Percentiles rank a stretch among this genome's conserved stretches.
These are phyloP conservation scores for Sutorius eximius DNA, from an alignment of 1,284 basidiomycete species.

Conservation along the genomic window DNA sequence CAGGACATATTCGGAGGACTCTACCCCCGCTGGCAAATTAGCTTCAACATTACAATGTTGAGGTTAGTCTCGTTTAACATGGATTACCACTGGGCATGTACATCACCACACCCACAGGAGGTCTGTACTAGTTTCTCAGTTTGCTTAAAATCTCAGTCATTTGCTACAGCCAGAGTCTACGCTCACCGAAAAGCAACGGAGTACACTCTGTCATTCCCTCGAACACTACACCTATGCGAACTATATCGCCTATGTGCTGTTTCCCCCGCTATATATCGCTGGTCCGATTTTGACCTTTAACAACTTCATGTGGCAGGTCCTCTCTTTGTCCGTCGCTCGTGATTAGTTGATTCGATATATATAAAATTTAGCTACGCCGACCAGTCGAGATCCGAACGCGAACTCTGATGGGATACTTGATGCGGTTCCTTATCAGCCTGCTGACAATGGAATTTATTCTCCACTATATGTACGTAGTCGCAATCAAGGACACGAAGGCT, in stretches of 20 bases:
- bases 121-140: constrained; percentile 37
- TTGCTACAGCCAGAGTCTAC: constrained; percentile 33
- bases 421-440: constrained; percentile 61
- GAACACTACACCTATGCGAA: constrained; percentile 56
- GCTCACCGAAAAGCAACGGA: constrained; percentile 60
- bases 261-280: constrained; percentile 93
- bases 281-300: constrained; percentile 98
- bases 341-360: background rate
- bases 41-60: constrained; percentile 97
- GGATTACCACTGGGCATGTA: constrained; percentile 86
- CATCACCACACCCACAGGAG: constrained; percentile 38
- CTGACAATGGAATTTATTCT: constrained; percentile 90
- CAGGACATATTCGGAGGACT: constrained; percentile 73
- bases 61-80: constrained; percentile 90
- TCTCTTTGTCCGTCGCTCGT: constrained; percentile 19
- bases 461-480: constrained; percentile 96
- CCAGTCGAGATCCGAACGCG: constrained; percentile 45
- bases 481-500: constrained; percentile 87
- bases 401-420: constrained; percentile 53
- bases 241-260: constrained; percentile 78
- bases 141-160: constrained; percentile 5
- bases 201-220: constrained; percentile 43
- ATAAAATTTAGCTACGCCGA: constrained; percentile 55
- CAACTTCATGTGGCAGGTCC: constrained; percentile 89
- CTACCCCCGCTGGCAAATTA: constrained; percentile 90